Percentiles rank a stretch among this genome's conserved stretches.
Evolutionary conservation across 1,284 basidiomycete species (phyloP).

Genomic region (Abortiporus biennis): DNA sequence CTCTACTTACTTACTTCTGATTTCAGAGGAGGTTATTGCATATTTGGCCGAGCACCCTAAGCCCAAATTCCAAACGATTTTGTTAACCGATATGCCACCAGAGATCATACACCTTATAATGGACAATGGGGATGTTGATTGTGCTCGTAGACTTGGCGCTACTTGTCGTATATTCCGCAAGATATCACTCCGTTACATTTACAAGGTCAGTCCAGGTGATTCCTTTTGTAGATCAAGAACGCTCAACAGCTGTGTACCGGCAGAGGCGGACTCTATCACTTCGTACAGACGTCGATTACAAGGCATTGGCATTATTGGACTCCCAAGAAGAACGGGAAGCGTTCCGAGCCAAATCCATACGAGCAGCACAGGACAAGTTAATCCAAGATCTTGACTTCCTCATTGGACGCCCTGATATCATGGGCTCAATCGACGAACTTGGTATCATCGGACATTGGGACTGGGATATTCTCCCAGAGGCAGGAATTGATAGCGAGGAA

Average conservation of each 20-base stretch:
- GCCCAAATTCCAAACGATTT: slow-evolving; percentile 1
- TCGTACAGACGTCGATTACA: too few species aligned
- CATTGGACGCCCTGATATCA: background rate
- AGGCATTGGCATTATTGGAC: too few species aligned
- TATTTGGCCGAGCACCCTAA: slow-evolving; percentile 1
- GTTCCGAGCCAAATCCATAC: too few species aligned
- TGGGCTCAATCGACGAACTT: background rate
- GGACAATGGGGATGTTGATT: background rate
- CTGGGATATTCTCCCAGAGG: background rate
- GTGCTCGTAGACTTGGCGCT: background rate
- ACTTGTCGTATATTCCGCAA: background rate
- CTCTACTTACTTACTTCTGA: too few species aligned
- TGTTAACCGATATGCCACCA: background rate
- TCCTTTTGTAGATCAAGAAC: too few species aligned
- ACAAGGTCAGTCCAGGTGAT: background rate
- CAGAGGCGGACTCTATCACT: too few species aligned
- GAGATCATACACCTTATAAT: slow-evolving; percentile 1
- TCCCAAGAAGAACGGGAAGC: too few species aligned
- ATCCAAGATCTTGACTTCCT: background rate
- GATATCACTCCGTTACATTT: slow-evolving; percentile 1
- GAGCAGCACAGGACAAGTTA: background rate
- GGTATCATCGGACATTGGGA: background rate
- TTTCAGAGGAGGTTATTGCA: too few species aligned
- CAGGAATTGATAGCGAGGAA: background rate
- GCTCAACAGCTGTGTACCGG: too few species aligned